A percentile compares a stretch with the other conserved stretches of the same genome.
Conservation (phyloP, 495 filamentous ascomycete species). For the Penicillium herquei region DNA sequence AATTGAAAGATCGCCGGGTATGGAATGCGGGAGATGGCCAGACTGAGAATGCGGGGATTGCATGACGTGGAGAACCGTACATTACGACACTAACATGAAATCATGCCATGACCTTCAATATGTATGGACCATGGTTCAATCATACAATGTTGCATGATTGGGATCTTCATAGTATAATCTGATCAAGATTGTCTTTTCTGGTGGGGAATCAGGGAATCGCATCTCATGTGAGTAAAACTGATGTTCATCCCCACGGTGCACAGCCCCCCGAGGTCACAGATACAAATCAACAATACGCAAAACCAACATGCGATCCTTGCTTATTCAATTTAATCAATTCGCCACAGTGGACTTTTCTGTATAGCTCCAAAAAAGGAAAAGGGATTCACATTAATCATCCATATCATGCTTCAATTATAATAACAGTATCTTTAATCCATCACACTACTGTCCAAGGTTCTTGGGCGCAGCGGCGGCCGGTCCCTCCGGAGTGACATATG, state of each 20-base stretch:
- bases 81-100: not conserved
- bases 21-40: conserved; percentile 12
- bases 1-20: conserved; percentile 12
- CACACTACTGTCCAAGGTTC: conserved; percentile 53
- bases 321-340: not conserved
- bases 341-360: not conserved
- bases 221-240: too few relatives aligned
- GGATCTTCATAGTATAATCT: not conserved
- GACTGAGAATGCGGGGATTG: conserved; percentile 25
- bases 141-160: not conserved
- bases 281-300: not conserved
- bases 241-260: not conserved
- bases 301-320: too few relatives aligned
- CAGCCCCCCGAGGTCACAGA: not conserved
- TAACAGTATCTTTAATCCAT: not conserved
- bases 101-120: conserved; percentile 11
- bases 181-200: not conserved
- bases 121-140: not conserved
- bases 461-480: conserved; percentile 64
- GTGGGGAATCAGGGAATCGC: not conserved
- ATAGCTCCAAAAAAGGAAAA: not conserved
- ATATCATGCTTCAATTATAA: not conserved
- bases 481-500: conserved; percentile 91
- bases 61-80: conserved; percentile 21
- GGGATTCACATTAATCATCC: not conserved